Conservation (phyloP, 1,139 yeast species). For the Candida dubliniensis region DNA sequence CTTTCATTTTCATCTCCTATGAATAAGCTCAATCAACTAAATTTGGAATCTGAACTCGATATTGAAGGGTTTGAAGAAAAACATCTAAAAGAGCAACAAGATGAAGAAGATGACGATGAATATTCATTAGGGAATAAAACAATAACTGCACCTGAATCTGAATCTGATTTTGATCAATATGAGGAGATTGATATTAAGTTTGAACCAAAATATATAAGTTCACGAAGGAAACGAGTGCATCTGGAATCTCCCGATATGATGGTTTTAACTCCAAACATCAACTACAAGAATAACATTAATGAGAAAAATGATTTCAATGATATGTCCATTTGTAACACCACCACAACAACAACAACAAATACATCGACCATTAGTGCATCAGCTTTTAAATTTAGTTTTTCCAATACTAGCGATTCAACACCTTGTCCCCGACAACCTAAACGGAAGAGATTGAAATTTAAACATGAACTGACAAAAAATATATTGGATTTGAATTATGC, state of each 20-base stretch:
- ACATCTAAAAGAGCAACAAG: slow-evolving; percentile 5
- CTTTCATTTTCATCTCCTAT: slow-evolving; percentile 40
- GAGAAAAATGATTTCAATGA: background rate
- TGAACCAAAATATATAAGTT: slow-evolving; percentile 10
- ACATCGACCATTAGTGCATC: slow-evolving; percentile 8
- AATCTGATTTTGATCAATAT: slow-evolving; percentile 9
- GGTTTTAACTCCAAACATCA: slow-evolving; percentile 5
- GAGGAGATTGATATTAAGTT: background rate
- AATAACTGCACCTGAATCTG: slow-evolving; percentile 14
- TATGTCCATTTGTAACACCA: slow-evolving; percentile 11
- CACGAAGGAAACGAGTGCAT: slow-evolving; percentile 11
- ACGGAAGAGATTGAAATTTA: slow-evolving; percentile 30
- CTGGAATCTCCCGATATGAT: slow-evolving; percentile 11
- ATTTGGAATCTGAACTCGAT: slow-evolving; percentile 18
- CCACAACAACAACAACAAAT: slow-evolving; percentile 3
- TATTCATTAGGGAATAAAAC: slow-evolving; percentile 21
- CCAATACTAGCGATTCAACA: slow-evolving; percentile 30
- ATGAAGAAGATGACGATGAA: slow-evolving; percentile 13
- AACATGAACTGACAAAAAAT: slow-evolving; percentile 16
- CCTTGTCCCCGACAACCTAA: slow-evolving; percentile 37
- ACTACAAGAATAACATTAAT: slow-evolving; percentile 9
- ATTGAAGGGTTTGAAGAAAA: slow-evolving; percentile 3
- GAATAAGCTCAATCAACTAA: slow-evolving; percentile 31
- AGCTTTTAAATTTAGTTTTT: slow-evolving; percentile 26
- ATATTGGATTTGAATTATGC: slow-evolving; percentile 28